These are phyloP conservation scores for Mycena latifolia DNA, from an alignment of 768 basidiomycete genomes.

Conservation along the genomic window DNA sequence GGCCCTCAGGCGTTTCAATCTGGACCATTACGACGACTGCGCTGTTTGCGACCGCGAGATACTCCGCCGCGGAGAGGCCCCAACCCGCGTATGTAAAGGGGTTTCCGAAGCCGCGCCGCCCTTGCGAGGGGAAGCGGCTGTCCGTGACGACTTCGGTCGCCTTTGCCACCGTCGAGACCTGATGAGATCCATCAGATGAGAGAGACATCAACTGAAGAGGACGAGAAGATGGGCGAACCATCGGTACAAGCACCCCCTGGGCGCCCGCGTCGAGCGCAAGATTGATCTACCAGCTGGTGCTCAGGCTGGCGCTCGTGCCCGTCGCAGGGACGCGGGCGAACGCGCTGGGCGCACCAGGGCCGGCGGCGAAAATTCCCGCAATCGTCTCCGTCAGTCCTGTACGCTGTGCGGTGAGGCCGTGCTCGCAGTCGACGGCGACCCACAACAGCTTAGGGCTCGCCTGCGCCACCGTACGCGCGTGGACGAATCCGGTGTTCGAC, in stretches of 20 bases:
- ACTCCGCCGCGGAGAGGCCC: slow-evolving; percentile 65
- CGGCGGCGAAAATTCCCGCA: slow-evolving; percentile 63
- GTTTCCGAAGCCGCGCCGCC: slow-evolving; percentile 75
- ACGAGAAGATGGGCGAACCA: slow-evolving; percentile 69
- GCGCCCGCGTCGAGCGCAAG: slow-evolving; percentile 78
- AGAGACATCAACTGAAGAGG: too few species aligned
- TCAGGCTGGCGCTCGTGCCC: slow-evolving; percentile 62
- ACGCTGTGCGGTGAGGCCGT: slow-evolving; percentile 68
- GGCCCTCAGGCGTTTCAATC: slow-evolving; percentile 73
- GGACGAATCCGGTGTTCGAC: slow-evolving; percentile 67
- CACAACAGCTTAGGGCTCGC: slow-evolving; percentile 70
- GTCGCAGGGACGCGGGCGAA: slow-evolving; percentile 76
- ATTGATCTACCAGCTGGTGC: slow-evolving; percentile 82
- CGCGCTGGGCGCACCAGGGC: slow-evolving; percentile 62
- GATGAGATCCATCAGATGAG: too few species aligned
- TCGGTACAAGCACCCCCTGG: slow-evolving; percentile 72
- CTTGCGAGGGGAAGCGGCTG: slow-evolving; percentile 70
- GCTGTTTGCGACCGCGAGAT: slow-evolving; percentile 67
- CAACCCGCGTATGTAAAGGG: slow-evolving; percentile 72
- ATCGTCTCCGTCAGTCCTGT: slow-evolving; percentile 70
- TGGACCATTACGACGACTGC: slow-evolving; percentile 70
- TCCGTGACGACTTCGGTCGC: slow-evolving; percentile 69
- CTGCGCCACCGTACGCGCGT: slow-evolving; percentile 69
- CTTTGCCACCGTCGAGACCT: slow-evolving; percentile 71
- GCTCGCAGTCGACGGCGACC: slow-evolving; percentile 78